Conservation (phyloP, 1,139 yeast species). For the Zygoascus sp. region DNA sequence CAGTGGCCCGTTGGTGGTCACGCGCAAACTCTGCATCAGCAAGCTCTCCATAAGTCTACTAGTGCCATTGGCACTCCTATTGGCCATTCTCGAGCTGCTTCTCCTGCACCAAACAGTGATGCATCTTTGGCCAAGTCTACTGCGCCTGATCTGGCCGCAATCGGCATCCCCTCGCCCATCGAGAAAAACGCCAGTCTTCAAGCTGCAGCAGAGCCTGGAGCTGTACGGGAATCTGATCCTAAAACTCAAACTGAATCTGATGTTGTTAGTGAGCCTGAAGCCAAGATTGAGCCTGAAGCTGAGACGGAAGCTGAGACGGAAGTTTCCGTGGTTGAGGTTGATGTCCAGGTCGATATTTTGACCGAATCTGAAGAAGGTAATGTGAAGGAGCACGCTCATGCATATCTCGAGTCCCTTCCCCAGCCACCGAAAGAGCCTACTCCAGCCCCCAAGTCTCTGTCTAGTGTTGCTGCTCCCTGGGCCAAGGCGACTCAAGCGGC, state of each 20-base stretch:
- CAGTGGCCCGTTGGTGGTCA: background rate
- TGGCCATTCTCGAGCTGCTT: background rate
- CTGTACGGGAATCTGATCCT: too few relatives aligned
- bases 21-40: background rate
- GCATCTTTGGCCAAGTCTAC: background rate
- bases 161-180: too few relatives aligned
- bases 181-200: too few relatives aligned
- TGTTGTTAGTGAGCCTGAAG: too few relatives aligned
- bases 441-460: constrained; percentile 4
- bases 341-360: too few relatives aligned
- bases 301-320: background rate
- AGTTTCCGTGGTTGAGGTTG: too few relatives aligned
- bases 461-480: constrained; percentile 41
- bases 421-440: constrained; percentile 4
- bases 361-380: too few relatives aligned
- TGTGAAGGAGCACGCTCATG: too few relatives aligned
- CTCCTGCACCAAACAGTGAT: background rate
- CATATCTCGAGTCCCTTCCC: constrained; percentile 14
- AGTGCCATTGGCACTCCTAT: constrained; percentile 8
- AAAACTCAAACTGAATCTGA: too few relatives aligned
- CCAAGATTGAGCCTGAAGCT: background rate
- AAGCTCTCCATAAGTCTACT: background rate
- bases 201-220: too few relatives aligned
- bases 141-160: too few relatives aligned
- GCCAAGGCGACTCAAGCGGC: constrained; percentile 37